Percentiles rank a stretch among this genome's conserved stretches.
Evolutionary conservation across 1,284 basidiomycete species (phyloP).

Genomic region (Bjerkandera adusta): DNA sequence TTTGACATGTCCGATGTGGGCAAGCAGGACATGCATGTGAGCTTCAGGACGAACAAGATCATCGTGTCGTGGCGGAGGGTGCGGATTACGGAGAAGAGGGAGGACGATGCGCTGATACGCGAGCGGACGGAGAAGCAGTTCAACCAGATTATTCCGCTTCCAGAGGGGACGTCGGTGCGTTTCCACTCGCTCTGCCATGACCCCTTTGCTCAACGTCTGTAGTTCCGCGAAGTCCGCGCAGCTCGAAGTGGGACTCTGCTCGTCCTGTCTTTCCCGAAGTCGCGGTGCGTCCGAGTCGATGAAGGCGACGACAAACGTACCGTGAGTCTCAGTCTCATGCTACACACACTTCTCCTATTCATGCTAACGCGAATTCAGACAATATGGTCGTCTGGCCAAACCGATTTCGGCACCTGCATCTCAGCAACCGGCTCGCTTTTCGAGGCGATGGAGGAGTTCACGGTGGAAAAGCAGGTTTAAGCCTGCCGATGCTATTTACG

Average conservation of each 20-base stretch:
- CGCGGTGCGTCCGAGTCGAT: conserved; percentile 21
- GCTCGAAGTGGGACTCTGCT: conserved; percentile 57
- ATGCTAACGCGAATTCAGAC: conserved; percentile 2
- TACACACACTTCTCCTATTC: too few relatives aligned
- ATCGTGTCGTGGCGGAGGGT: conserved; percentile 65
- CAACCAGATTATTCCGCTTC: conserved; percentile 44
- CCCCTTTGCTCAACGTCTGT: conserved; percentile 1
- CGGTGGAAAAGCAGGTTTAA: conserved; percentile 2
- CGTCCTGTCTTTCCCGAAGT: conserved; percentile 62
- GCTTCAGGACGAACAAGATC: conserved; percentile 60
- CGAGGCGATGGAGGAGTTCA: conserved; percentile 6
- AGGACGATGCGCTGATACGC: conserved; percentile 54
- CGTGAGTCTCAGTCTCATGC: too few relatives aligned
- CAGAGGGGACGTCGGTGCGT: conserved; percentile 46
- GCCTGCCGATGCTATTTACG: neutral
- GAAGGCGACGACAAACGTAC: neutral
- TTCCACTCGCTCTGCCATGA: neutral
- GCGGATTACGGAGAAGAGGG: conserved; percentile 56
- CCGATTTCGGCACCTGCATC: conserved; percentile 12
- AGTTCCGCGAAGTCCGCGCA: conserved; percentile 70
- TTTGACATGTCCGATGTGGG: conserved; percentile 65
- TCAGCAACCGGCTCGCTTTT: conserved; percentile 4
- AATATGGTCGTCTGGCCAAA: conserved; percentile 9
- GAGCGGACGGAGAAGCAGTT: conserved; percentile 57
- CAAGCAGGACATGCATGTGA: conserved; percentile 72